phyloP scores from a whole-genome alignment of 1,284 basidiomycete species.

The Trichosporon sp. region DNA sequence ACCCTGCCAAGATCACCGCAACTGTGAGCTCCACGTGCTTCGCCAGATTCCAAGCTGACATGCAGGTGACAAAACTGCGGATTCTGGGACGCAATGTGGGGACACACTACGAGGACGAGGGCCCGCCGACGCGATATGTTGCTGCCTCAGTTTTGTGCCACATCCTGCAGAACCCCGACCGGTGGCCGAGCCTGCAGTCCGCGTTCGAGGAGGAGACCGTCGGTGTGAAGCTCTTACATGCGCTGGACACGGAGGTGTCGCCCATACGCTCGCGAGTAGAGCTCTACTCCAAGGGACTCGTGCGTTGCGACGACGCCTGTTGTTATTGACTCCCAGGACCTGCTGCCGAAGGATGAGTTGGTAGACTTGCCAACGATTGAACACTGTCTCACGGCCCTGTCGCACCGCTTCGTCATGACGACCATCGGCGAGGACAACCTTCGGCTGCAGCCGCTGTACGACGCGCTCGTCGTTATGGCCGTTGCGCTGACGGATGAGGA shows the following conservation, averaged over 20 bases:
- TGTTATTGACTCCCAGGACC: conserved; percentile 19
- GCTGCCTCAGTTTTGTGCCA: conserved; percentile 32
- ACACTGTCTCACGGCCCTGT: conserved; percentile 20
- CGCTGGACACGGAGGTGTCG: conserved; percentile 27
- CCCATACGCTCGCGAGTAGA: conserved; percentile 33
- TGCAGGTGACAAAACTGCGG: conserved; percentile 33
- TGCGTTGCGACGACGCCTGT: conserved; percentile 18
- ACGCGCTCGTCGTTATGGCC: conserved; percentile 19
- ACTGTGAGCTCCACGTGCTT: conserved; percentile 28
- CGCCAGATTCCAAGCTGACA: neutral
- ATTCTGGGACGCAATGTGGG: conserved; percentile 22
- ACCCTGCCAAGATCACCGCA: conserved; percentile 28
- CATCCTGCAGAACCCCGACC: conserved; percentile 10
- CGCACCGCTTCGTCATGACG: neutral
- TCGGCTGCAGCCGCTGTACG: neutral
- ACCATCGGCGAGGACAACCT: conserved; percentile 14
- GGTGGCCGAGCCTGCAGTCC: conserved; percentile 4
- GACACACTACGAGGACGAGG: neutral
- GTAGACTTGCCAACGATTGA: conserved; percentile 22
- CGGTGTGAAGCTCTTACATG: conserved; percentile 17
- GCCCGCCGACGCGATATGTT: conserved; percentile 31
- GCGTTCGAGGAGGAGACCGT: conserved; percentile 7
- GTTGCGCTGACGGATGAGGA: conserved; percentile 21
- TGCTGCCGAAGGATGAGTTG: conserved; percentile 23
- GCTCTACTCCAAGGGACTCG: conserved; percentile 42